These are phyloP conservation scores for Mycena galericulata DNA, from an alignment of 768 basidiomycete species.

Conservation along the genomic window DNA sequence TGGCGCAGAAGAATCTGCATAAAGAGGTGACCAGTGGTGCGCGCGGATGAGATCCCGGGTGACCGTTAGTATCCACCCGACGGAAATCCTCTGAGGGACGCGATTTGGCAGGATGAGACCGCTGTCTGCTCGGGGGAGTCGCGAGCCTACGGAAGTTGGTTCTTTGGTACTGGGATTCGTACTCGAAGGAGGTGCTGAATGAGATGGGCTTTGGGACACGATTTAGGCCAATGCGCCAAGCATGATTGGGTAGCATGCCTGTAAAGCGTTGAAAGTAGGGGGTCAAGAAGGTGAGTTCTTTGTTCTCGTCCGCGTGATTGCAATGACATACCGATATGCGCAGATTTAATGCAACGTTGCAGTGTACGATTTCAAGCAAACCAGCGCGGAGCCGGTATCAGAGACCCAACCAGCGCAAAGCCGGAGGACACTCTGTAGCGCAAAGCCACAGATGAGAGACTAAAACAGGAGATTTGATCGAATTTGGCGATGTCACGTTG, in stretches of 20 bases:
- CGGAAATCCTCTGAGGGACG: too few relatives aligned
- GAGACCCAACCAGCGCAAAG: not conserved
- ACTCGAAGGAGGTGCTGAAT: slow-evolving; percentile 83
- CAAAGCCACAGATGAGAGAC: too few relatives aligned
- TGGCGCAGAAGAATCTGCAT: not conserved
- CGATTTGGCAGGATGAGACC: slow-evolving; percentile 43
- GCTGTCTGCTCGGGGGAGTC: slow-evolving; percentile 63
- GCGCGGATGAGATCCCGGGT: too few relatives aligned
- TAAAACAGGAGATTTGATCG: too few relatives aligned
- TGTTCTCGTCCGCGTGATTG: not conserved
- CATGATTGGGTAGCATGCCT: slow-evolving; percentile 56
- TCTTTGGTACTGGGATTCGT: slow-evolving; percentile 69
- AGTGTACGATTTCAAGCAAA: too few relatives aligned
- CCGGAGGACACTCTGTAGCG: too few relatives aligned
- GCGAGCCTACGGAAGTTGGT: slow-evolving; percentile 53
- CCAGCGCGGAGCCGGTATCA: too few relatives aligned
- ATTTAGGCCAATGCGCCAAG: slow-evolving; percentile 74
- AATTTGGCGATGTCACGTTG: too few relatives aligned
- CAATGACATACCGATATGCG: too few relatives aligned
- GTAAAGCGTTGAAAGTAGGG: not conserved
- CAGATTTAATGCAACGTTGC: too few relatives aligned
- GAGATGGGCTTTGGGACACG: slow-evolving; percentile 61
- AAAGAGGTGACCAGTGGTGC: not conserved
- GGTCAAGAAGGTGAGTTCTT: not conserved
- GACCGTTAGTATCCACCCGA: too few relatives aligned